These are phyloP conservation scores for Cladophialophora psammophila DNA, from an alignment of 2,329 filamentous ascomycete genomes.

Conservation along the genomic window DNA sequence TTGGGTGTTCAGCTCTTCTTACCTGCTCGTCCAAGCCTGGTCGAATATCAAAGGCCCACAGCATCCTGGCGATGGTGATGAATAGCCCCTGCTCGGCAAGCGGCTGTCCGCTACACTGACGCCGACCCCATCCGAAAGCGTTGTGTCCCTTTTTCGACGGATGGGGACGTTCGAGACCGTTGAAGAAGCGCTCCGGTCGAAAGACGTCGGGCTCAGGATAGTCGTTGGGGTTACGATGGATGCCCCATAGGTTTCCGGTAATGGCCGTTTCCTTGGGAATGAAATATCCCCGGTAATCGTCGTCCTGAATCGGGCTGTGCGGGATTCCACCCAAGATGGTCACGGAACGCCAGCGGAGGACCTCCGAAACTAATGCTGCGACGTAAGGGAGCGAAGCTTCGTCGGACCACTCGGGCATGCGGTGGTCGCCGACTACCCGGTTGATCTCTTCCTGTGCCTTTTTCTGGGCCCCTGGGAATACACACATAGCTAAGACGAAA, in stretches of 20 bases:
- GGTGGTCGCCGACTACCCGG: slow-evolving; percentile 48
- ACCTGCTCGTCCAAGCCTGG: slow-evolving; percentile 47
- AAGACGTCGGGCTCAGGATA: slow-evolving; percentile 51
- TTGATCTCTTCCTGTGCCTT: slow-evolving; percentile 56
- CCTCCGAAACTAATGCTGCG: slow-evolving; percentile 49
- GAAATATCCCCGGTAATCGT: slow-evolving; percentile 57
- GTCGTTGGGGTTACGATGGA: slow-evolving; percentile 47
- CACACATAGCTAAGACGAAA: slow-evolving; percentile 41
- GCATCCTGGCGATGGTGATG: slow-evolving; percentile 63
- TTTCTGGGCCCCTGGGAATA: slow-evolving; percentile 58
- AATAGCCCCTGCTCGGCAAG: slow-evolving; percentile 68
- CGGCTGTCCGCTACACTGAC: slow-evolving; percentile 62
- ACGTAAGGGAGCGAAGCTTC: slow-evolving; percentile 48
- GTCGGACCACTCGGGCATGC: slow-evolving; percentile 50
- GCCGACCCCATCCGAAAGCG: slow-evolving; percentile 64
- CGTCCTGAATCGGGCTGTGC: slow-evolving; percentile 52
- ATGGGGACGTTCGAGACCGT: slow-evolving; percentile 50
- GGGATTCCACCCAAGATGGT: slow-evolving; percentile 45
- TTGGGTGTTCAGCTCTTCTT: background rate
- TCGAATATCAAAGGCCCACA: slow-evolving; percentile 65
- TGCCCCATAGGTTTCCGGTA: slow-evolving; percentile 40
- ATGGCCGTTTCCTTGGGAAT: slow-evolving; percentile 55
- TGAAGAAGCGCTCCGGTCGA: slow-evolving; percentile 54
- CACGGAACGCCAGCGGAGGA: slow-evolving; percentile 48
- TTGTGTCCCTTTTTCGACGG: slow-evolving; percentile 60